Conservation (phyloP, 2,329 filamentous ascomycete species). For the Zymoseptoria pseudotritici region DNA sequence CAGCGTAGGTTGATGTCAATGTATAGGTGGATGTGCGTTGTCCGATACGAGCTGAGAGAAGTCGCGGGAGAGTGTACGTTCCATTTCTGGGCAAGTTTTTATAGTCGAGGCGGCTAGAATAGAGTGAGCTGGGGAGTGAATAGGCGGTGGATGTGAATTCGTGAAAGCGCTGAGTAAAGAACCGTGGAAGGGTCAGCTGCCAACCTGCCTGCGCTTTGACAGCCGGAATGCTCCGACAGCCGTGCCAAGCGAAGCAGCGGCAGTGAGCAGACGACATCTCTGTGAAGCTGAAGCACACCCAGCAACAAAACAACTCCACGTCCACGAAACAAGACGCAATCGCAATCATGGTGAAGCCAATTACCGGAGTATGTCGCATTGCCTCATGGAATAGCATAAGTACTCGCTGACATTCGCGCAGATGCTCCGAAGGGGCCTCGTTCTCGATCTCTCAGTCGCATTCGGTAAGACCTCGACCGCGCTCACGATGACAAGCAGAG, state of each 20-base stretch:
- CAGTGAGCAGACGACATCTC: neutral
- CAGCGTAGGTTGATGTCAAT: neutral
- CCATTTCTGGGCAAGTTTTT: neutral
- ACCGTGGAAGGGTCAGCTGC: neutral
- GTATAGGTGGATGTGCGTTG: neutral
- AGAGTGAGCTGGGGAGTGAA: neutral
- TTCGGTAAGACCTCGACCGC: conserved; percentile 47
- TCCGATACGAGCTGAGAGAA: neutral
- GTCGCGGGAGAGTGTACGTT: neutral
- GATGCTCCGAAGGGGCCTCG: conserved; percentile 60
- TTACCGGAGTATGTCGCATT: conserved; percentile 41
- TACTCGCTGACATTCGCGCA: conserved; percentile 30
- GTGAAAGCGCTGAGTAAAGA: neutral
- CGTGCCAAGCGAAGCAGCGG: neutral
- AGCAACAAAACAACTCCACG: neutral
- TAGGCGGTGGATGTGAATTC: neutral
- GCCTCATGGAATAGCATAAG: conserved; percentile 1
- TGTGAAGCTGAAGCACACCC: neutral
- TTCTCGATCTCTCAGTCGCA: conserved; percentile 60
- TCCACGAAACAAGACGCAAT: neutral
- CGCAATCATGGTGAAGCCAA: conserved; percentile 37
- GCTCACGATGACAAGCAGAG: neutral
- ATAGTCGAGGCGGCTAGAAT: neutral
- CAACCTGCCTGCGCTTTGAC: neutral
- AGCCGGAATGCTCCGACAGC: neutral